Evolutionary conservation across 140 eudicot genomes (phyloP).

Genomic region (Erigeron philadelphicus): DNA sequence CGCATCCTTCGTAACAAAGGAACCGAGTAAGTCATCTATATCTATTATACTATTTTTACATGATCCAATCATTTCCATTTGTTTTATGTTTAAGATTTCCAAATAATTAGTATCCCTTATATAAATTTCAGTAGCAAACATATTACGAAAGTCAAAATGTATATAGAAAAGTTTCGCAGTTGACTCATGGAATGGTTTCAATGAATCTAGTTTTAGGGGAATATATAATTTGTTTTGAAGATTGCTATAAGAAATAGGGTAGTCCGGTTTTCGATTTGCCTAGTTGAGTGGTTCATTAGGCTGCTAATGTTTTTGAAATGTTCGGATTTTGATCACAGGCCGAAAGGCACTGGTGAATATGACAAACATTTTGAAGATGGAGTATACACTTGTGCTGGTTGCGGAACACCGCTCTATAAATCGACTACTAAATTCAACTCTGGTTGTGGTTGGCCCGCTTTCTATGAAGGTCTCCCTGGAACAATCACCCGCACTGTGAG

Average conservation of each 20-base stretch:
- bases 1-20: conserved; percentile 80
- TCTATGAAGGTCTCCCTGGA: conserved; percentile 82
- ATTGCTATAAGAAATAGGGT: no score
- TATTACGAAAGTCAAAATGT: no score
- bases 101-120: background rate
- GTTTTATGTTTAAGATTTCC: background rate
- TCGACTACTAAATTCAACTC: conserved; percentile 78
- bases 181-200: no score
- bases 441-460: conserved; percentile 97
- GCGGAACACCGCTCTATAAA: conserved; percentile 75
- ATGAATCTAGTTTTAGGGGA: no score
- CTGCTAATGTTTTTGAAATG: background rate
- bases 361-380: conserved; percentile 63
- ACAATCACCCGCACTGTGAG: conserved; percentile 67
- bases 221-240: no score
- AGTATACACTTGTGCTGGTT: conserved; percentile 71
- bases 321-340: conserved; percentile 30
- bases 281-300: background rate
- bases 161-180: no score
- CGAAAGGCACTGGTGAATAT: conserved; percentile 60
- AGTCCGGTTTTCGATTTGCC: no score
- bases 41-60: background rate
- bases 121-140: no score
- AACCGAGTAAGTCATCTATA: conserved; percentile 51
- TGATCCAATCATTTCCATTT: background rate